phyloP scores from a whole-genome alignment of 768 basidiomycete genomes.

The Guyanaporus albipodus region DNA sequence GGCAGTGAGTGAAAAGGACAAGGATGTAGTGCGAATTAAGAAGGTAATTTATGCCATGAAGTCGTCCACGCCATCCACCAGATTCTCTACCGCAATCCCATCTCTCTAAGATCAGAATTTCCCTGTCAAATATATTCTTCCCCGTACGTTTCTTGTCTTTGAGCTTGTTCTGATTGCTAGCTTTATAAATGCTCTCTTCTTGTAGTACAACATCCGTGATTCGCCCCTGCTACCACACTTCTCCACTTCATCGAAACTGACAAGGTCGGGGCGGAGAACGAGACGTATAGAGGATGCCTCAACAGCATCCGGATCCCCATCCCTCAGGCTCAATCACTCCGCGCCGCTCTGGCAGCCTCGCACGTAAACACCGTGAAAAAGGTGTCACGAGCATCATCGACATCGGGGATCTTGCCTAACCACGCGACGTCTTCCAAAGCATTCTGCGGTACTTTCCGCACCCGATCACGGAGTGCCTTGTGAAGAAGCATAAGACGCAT shows the following conservation, averaged over 20 bases:
- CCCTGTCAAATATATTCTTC: conserved; percentile 61
- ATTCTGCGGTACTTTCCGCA: conserved; percentile 57
- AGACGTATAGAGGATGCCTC: conserved; percentile 67
- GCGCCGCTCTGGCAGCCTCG: conserved; percentile 61
- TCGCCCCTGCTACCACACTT: conserved; percentile 48
- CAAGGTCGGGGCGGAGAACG: conserved; percentile 45
- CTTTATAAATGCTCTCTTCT: not conserved
- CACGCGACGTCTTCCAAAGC: conserved; percentile 52
- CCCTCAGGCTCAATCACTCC: conserved; percentile 59
- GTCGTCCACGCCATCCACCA: conserved; percentile 76
- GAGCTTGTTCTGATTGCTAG: not conserved
- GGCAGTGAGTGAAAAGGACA: conserved; percentile 46
- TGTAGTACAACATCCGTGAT: conserved; percentile 44
- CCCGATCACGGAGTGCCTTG: conserved; percentile 42
- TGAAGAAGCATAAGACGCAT: conserved; percentile 42
- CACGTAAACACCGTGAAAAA: conserved; percentile 46
- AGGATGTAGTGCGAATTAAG: not conserved
- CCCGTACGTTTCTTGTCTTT: conserved; percentile 42
- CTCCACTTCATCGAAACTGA: conserved; percentile 58
- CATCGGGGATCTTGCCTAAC: conserved; percentile 63
- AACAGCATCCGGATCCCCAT: conserved; percentile 56
- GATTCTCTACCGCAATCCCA: conserved; percentile 64
- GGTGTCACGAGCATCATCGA: conserved; percentile 61
- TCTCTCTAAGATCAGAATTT: conserved; percentile 52
- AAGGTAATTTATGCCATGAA: conserved; percentile 20